Conservation (phyloP, 306 rosid species). For the Pueraria montana region DNA sequence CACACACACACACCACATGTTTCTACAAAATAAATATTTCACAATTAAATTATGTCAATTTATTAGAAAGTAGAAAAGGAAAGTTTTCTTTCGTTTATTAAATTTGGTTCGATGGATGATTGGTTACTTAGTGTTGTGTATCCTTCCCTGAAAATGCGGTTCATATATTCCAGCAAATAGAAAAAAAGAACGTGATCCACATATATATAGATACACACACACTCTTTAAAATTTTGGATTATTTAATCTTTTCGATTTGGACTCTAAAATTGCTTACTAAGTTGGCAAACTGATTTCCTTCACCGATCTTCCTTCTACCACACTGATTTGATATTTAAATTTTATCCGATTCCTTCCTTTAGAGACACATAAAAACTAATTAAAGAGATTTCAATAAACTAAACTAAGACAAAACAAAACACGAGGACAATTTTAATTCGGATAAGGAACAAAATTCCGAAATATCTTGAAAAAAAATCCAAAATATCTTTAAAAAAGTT, state of each 20-base stretch:
- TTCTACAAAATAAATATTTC: not conserved
- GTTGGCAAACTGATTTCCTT: slow-evolving; percentile 26
- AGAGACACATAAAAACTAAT: not conserved
- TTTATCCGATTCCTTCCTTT: not conserved
- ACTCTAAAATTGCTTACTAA: slow-evolving; percentile 15
- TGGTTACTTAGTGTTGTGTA: not conserved
- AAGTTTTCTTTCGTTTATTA: not conserved
- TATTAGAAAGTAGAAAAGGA: not conserved
- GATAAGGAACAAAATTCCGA: slow-evolving; percentile 2
- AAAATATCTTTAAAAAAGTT: no score
- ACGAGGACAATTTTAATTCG: slow-evolving; percentile 8
- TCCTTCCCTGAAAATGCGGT: slow-evolving; percentile 2
- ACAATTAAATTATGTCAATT: not conserved
- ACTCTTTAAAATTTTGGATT: slow-evolving; percentile 5
- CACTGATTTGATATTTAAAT: not conserved
- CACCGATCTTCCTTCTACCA: slow-evolving; percentile 7
- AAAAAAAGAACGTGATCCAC: not conserved
- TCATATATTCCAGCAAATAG: not conserved
- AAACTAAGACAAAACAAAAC: not conserved
- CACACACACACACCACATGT: not conserved
- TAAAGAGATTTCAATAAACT: not conserved
- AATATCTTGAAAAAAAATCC: not conserved
- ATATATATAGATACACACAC: not conserved
- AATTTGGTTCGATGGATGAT: slow-evolving; percentile 11
- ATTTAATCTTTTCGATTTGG: not conserved